Percentiles rank a stretch among this genome's conserved stretches.
Conservation (phyloP, 148 eudicot species). For the Dysphania ambrosioides region DNA sequence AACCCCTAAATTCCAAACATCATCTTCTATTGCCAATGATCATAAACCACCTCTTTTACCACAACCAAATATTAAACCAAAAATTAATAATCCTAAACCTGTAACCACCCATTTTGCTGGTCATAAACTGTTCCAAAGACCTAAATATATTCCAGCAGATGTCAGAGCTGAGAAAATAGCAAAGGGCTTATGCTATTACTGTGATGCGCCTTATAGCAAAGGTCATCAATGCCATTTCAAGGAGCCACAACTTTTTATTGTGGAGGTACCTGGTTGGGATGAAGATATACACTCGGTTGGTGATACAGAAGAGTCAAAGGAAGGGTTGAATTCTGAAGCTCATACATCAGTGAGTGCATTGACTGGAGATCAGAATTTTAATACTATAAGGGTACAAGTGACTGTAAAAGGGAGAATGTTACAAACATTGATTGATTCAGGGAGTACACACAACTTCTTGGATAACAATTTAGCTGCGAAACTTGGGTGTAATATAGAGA, state of each 20-base stretch:
- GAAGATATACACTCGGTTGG: too few species aligned
- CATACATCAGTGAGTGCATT: background rate
- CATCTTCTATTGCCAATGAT: too few species aligned
- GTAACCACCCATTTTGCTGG: background rate
- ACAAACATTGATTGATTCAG: background rate
- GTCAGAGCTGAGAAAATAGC: too few species aligned
- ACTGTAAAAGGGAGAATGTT: background rate
- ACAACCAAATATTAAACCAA: background rate
- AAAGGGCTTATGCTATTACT: background rate
- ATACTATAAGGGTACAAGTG: background rate
- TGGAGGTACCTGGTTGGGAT: too few species aligned
- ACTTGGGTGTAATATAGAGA: background rate
- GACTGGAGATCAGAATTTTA: background rate
- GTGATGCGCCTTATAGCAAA: too few species aligned
- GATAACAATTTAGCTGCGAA: background rate
- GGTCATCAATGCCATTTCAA: background rate
- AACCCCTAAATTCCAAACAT: background rate
- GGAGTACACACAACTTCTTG: slow-evolving; percentile 1
- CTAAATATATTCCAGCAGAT: background rate
- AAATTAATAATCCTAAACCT: too few species aligned
- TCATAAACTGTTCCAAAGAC: background rate
- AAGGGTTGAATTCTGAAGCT: background rate
- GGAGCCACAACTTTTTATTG: background rate
- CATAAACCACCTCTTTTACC: background rate
- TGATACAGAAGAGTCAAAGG: too few species aligned